These are phyloP conservation scores for Lenzites betulinus DNA, from an alignment of 768 basidiomycete species.

Conservation along the genomic window DNA sequence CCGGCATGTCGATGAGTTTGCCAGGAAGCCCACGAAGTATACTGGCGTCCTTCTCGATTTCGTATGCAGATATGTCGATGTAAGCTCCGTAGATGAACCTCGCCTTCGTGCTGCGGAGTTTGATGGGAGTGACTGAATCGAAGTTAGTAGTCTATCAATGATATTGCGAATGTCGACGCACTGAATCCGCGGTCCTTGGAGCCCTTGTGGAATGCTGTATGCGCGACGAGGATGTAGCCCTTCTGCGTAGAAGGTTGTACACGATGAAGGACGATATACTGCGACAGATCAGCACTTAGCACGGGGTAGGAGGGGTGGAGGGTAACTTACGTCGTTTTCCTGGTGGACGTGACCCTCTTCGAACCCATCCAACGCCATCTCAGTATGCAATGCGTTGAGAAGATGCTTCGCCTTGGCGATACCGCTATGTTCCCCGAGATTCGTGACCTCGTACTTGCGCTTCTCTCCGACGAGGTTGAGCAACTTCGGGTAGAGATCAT, in stretches of 20 bases:
- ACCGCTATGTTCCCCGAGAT: constrained; percentile 41
- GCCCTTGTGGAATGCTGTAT: constrained; percentile 88
- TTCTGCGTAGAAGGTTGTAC: constrained; percentile 89
- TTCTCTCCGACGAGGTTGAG: constrained; percentile 86
- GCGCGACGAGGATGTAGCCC: constrained; percentile 90
- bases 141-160: not conserved
- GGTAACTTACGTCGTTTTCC: constrained; percentile 81
- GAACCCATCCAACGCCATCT: constrained; percentile 87
- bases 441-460: constrained; percentile 73
- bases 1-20: constrained; percentile 62
- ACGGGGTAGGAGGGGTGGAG: too few species aligned
- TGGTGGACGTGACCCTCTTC: constrained; percentile 96
- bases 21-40: constrained; percentile 73
- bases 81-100: constrained; percentile 81
- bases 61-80: constrained; percentile 68
- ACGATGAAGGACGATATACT: constrained; percentile 95
- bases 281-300: not conserved
- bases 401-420: constrained; percentile 54
- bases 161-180: constrained; percentile 39
- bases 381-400: constrained; percentile 84
- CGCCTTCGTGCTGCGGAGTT: constrained; percentile 76
- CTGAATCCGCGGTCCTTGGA: constrained; percentile 79
- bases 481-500: constrained; percentile 95
- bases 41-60: constrained; percentile 47
- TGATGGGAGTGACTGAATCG: constrained; percentile 74